Base-by-base conservation (phyloP, 176 grass and related monocot species). In the Avena insularis region DNA sequence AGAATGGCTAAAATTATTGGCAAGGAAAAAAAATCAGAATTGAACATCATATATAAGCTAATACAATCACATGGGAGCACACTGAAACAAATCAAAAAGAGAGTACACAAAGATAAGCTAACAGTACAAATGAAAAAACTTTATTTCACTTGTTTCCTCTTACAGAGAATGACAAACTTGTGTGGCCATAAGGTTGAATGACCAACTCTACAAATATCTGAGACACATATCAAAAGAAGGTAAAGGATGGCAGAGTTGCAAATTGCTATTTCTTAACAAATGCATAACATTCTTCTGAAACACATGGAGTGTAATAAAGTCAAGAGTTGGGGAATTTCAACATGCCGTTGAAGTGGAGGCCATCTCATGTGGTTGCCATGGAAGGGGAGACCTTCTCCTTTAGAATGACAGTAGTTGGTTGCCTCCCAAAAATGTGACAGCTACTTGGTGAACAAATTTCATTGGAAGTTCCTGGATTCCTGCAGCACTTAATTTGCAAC, bases 221-320 rank as follows among this genome's bases (percentile, higher is more conserved):
- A 53, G 16, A 63, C 23, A 86, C 14, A 49, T 1, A 77, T 19
- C 21, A 76, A 4, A 78, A 71, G 14, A 77, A 56, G 35, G 75
- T 51, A 72, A 86, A 67, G 29, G 1, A 75, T 78, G 11, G 8
- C 38, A 29, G 4, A 63, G 49, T 43, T 61, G 40, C 54, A 49
- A 81, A 75, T 14, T 12, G 56, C 62, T 71, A 54, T 47, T 90
- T 62, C 66, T 83, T 16, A 78, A 69, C 3, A 75, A 82, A 77
- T 56, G 74, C 31, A 51, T 79, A 78, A 25, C 62, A 76, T 55
- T 69, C 20, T 78, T 84, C 40, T 58, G 27, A 84, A 58, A 36
- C 75, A 85, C 54, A 91, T 16, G 73, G 19, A 77, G 59, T 77
- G 64, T 69, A 70, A 71, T 80, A 51, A 82, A 82, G 47, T 71